Conservation (phyloP, 129 eudicot species). For the Centaurea solstitialis region DNA sequence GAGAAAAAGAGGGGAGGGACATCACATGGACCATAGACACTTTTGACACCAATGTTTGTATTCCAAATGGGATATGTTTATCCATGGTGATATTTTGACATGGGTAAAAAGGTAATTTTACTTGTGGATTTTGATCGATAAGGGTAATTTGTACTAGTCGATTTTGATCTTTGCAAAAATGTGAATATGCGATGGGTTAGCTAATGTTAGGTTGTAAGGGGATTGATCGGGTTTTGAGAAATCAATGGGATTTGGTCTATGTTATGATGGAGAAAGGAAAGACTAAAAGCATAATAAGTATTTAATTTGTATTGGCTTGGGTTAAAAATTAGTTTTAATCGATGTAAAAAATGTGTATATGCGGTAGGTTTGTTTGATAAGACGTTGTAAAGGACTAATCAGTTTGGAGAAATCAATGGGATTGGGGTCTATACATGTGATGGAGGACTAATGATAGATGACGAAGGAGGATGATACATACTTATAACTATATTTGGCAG, state of each 20-base stretch:
- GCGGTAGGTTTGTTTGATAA: not conserved
- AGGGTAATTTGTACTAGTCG: too few species aligned
- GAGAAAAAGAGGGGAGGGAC: not conserved
- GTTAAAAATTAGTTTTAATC: not conserved
- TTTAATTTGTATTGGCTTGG: not conserved
- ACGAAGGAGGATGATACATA: not conserved
- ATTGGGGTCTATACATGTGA: not conserved
- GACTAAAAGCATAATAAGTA: not conserved
- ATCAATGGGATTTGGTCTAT: not conserved
- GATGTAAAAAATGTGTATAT: not conserved
- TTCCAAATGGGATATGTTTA: conserved; percentile 13
- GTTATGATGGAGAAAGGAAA: not conserved
- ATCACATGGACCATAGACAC: conserved; percentile 31
- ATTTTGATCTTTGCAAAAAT: not conserved
- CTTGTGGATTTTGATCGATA: too few species aligned
- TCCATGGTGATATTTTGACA: not conserved
- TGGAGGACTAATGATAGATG: not conserved
- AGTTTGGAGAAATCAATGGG: not conserved
- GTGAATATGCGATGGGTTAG: not conserved
- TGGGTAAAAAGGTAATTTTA: not conserved
- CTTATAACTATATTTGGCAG: not conserved
- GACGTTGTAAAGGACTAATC: not conserved
- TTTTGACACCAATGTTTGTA: conserved; percentile 24
- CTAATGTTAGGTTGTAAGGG: not conserved
- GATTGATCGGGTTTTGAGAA: not conserved